A percentile compares a stretch with the other conserved stretches of the same genome.
These are phyloP conservation scores for Globisporangium heterothallicum DNA, from an alignment of 352 stramenopile genomes.

Conservation along the genomic window DNA sequence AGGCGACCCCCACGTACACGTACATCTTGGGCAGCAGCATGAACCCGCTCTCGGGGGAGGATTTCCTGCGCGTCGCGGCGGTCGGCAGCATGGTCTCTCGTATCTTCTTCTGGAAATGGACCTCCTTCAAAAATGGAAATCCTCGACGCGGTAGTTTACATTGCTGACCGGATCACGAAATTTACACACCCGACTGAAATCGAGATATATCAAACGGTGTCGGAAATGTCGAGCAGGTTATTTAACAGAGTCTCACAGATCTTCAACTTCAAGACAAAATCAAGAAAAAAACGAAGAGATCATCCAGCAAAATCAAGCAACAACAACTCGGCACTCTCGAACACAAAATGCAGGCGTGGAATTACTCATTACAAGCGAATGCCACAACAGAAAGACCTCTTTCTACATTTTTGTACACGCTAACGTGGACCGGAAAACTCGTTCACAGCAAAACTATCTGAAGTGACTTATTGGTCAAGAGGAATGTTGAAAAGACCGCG, in stretches of 20 bases:
- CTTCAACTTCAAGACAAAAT: background rate
- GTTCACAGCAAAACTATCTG: constrained; percentile 6
- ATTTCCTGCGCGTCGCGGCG: constrained; percentile 18
- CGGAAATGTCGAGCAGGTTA: too few relatives aligned
- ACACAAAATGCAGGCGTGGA: constrained; percentile 5
- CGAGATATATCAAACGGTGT: too few relatives aligned
- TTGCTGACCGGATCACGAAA: background rate
- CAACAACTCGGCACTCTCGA: too few relatives aligned
- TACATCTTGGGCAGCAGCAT: constrained; percentile 65
- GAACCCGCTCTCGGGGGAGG: constrained; percentile 48
- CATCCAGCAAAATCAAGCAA: too few relatives aligned
- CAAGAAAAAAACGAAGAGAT: background rate
- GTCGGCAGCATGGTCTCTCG: constrained; percentile 22
- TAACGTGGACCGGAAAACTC: background rate
- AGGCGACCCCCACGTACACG: constrained; percentile 58
- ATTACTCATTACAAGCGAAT: background rate
- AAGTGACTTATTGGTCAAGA: constrained; percentile 6
- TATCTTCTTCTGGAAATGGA: background rate
- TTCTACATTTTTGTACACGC: background rate
- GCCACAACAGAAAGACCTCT: background rate
- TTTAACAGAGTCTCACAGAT: too few relatives aligned
- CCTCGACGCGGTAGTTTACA: background rate
- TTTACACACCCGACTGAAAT: too few relatives aligned
- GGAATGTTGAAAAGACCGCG: constrained; percentile 90
- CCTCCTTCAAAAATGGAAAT: constrained; percentile 2